Evolutionary conservation across 495 filamentous ascomycete species (phyloP), one percentile per base, ranked within the genome.

Genomic region (Penicillium flavigenum): DNA sequence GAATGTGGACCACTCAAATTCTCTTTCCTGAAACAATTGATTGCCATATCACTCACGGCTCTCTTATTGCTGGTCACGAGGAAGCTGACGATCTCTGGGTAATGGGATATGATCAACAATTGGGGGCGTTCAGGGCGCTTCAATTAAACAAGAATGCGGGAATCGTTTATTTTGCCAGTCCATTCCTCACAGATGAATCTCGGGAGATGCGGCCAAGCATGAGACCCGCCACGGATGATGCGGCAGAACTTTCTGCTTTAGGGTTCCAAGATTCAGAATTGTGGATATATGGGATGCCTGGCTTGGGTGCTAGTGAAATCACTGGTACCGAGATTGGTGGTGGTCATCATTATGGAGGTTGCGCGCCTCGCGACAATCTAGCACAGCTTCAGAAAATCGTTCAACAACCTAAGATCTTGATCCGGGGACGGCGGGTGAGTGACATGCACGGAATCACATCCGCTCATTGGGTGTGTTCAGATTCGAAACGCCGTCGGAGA

Each of bases 1-100:
- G 85, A 7, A 78, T 93, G 64, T 95, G 90, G 90, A 95, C 90
- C 43, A 92, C 90, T 1, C 91, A 92, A 41, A 92, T 95, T 27
- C 74, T 95, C 1, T 95, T 95, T 48, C 90, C 90, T 1, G 88
- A 92, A 54, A 85, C 82, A 19, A 90, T 85, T 39, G 86, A 88
- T 38, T 91, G 27, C 5, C 17, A 7, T 12, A 32, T 87, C 57
- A 90, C 86, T 53, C 87, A 92, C 71, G 90, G 88, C 39, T 86
- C 86, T 2, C 63, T 93, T 19, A 73, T 95, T 2, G 84, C 89
- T 36, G 77, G 83, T 58, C 82, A 85, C 32, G 80, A 81, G n/a
- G 82, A 88, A 52, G 83, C 84, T 38, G 90, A 92, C 63, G 84
- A 86, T 24, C 83, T 72, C 47, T 95, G 90, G 90, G 81, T 89